Base-by-base conservation (phyloP, 2,329 filamentous ascomycete species). In the Mycosphaerella sp. region DNA sequence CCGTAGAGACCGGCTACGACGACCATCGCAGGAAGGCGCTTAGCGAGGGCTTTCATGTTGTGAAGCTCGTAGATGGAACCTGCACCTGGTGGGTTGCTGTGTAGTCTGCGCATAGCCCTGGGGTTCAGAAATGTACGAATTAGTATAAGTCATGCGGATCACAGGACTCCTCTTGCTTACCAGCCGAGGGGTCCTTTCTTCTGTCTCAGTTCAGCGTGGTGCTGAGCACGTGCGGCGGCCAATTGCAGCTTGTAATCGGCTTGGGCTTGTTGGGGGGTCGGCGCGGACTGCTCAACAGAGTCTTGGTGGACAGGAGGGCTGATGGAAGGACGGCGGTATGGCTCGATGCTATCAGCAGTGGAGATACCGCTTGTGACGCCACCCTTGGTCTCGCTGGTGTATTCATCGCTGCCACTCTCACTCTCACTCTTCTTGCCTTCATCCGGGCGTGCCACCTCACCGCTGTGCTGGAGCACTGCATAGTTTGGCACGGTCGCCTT, bases 321-420 rank as follows among this genome's bases (percentile, higher is more conserved):
- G 6, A 35, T 9, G 37, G 45, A 40, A 16, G 39, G 37, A 17
- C 45, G 45, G 27, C 39, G 36, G 36, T 34, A 39, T 18, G 45
- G 37, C 25, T 49, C 37, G 28, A 49, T 49, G 27, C 37, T 34
- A 12, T 49, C 45, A 10, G 45, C 28, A 5, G 62, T 55, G 13
- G 45, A 25, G 25, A 32, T 37, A 13, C 45, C 39, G 4, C 36
- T 41, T 1, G 37, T 42, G 17, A 49, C 14, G 35, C 28, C 37
- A 6, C 39, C 30, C 61, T 70, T 70, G 10, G 45, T 49, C 45
- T 49, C 39, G 12, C 41, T 39, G 34, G 48, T 39, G 41, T 42
- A 36, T 51, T 66, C 61, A 46, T 64, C 61, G 41, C 69, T 59
- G 13, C 68, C 68, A 32, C 34, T 59, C 13, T 68, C 68, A 32